Evolutionary conservation across 179 eudicot species (phyloP).

Genomic region (Spinacia oleracea): DNA sequence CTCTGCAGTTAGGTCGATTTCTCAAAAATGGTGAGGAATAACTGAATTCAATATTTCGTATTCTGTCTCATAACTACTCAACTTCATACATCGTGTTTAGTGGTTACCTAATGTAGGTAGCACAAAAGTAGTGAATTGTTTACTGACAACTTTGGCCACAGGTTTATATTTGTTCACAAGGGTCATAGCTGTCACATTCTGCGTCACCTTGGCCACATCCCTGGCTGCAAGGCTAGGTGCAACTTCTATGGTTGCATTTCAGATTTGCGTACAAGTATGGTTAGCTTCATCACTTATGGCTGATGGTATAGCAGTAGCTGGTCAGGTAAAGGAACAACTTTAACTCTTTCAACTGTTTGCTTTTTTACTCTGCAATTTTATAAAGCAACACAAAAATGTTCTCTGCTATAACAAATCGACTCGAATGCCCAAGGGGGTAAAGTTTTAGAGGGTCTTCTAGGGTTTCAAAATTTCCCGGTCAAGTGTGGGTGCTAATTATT

Average conservation of each 20-base stretch:
- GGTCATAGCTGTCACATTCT: conserved; percentile 85
- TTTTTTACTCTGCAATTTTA: background rate
- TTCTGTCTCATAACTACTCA: background rate
- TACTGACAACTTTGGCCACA: conserved; percentile 22
- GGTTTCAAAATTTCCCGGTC: too few relatives aligned
- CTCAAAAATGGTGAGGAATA: conserved; percentile 60
- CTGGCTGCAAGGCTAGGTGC: conserved; percentile 90
- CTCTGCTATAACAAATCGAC: too few relatives aligned
- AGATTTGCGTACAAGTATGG: conserved; percentile 95
- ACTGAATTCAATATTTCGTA: background rate
- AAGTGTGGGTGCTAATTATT: background rate
- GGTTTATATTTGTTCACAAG: conserved; percentile 72
- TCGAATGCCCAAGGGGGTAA: too few relatives aligned
- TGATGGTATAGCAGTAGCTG: conserved; percentile 98
- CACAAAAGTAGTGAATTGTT: background rate
- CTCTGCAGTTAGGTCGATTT: conserved; percentile 68
- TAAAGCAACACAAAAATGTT: background rate
- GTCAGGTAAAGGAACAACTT: conserved; percentile 56
- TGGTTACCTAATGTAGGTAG: background rate
- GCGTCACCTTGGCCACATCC: conserved; percentile 93
- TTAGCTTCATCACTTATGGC: conserved; percentile 92
- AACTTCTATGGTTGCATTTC: conserved; percentile 93
- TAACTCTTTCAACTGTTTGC: background rate
- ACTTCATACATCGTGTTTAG: too few relatives aligned
- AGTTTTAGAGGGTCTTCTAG: too few relatives aligned